Percentiles rank a stretch among this genome's conserved stretches.
Conservation (phyloP, 2,329 filamentous ascomycete species). For the Ilyonectria destructans region DNA sequence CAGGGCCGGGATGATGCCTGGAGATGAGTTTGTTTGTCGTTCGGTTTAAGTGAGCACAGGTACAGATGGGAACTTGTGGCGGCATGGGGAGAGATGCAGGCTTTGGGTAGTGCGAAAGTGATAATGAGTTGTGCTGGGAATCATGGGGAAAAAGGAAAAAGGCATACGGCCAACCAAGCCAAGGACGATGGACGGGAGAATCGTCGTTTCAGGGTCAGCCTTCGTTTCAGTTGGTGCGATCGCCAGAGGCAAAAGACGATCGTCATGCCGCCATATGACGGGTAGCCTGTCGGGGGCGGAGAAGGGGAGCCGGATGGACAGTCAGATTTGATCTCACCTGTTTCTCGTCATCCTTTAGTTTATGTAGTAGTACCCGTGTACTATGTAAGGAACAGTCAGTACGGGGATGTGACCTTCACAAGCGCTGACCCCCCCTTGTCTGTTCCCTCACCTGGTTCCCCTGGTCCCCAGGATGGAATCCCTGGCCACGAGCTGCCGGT, state of each 20-base stretch:
- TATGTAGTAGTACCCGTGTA: neutral
- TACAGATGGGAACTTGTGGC: neutral
- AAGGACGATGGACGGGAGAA: constrained; percentile 1
- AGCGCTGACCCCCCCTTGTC: neutral
- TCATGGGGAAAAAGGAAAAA: neutral
- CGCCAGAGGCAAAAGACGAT: constrained; percentile 20
- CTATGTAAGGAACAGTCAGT: no score
- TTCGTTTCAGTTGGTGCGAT: constrained; percentile 25
- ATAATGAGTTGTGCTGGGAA: neutral
- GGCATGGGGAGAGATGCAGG: neutral
- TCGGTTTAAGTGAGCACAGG: neutral
- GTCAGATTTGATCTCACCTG: neutral
- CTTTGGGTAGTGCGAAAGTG: neutral
- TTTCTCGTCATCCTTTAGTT: neutral
- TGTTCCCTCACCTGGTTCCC: neutral
- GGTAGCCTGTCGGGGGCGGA: constrained; percentile 6
- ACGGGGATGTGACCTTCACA: no score
- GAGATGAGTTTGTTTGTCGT: neutral
- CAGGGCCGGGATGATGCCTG: neutral
- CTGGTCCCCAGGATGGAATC: neutral
- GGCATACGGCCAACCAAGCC: neutral
- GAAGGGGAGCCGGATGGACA: neutral
- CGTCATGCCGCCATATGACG: constrained; percentile 22
- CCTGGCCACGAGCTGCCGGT: constrained; percentile 3
- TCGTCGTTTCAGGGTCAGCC: constrained; percentile 12